These are phyloP conservation scores for Citrullus colocynthis DNA, from an alignment of 306 rosid species.

Conservation along the genomic window DNA sequence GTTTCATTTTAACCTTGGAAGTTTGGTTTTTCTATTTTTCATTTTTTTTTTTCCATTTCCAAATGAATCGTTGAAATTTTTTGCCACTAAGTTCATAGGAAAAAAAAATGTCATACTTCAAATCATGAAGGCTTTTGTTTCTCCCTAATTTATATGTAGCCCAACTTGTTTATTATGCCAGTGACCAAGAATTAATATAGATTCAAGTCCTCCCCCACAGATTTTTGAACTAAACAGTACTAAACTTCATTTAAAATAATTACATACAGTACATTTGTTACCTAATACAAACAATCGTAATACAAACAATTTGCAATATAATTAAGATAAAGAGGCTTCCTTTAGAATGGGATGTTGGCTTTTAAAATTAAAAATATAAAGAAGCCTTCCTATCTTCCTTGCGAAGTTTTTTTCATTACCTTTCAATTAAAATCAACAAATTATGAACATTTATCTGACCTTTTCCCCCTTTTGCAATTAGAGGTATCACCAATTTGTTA, in stretches of 20 bases:
- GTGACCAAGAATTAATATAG: too few relatives aligned
- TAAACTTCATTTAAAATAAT: not conserved
- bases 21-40: too few relatives aligned
- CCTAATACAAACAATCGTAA: not conserved
- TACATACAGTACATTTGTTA: not conserved
- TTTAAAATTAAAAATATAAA: not conserved
- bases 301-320: not conserved
- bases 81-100: too few relatives aligned
- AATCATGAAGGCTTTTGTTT: too few relatives aligned
- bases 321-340: not conserved
- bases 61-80: too few relatives aligned
- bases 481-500: not conserved
- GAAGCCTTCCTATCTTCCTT: not conserved
- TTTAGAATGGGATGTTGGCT: not conserved
- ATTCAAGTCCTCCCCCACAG: too few relatives aligned
- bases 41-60: too few relatives aligned
- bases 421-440: not conserved
- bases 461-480: not conserved
- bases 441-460: not conserved
- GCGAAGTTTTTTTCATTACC: not conserved
- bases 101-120: too few relatives aligned
- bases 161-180: too few relatives aligned
- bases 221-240: too few relatives aligned
- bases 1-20: too few relatives aligned
- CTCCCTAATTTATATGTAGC: too few relatives aligned